Conservation (phyloP, 495 filamentous ascomycete genomes). For the Oidiodendron maius region DNA sequence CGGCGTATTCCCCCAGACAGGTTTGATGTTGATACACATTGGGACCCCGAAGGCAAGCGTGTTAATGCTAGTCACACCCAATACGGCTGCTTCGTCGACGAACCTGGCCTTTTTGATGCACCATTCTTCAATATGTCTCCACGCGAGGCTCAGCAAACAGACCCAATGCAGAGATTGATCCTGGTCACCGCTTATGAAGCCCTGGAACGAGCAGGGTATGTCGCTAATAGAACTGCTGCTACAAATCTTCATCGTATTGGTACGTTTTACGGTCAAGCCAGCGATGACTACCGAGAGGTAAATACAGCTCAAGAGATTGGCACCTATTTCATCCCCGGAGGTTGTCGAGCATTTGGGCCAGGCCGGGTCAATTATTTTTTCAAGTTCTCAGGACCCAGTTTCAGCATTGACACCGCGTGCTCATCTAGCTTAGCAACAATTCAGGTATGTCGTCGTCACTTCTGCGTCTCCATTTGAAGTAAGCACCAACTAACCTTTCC, state of each 20-base stretch:
- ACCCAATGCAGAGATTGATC: constrained; percentile 83
- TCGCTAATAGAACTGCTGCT: constrained; percentile 75
- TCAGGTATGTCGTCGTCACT: constrained; percentile 59
- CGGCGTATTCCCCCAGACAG: constrained; percentile 63
- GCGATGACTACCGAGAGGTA: constrained; percentile 86
- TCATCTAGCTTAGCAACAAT: constrained; percentile 62
- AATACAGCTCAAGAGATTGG: constrained; percentile 84
- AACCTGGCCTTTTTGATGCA: constrained; percentile 52
- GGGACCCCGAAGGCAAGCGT: constrained; percentile 66
- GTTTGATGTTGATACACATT: constrained; percentile 74
- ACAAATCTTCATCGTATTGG: constrained; percentile 80
- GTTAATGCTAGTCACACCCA: constrained; percentile 78
- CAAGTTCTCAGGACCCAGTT: constrained; percentile 78
- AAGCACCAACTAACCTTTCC: background rate
- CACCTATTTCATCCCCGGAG: constrained; percentile 88
- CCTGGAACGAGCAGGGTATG: constrained; percentile 75
- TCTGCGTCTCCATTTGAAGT: background rate
- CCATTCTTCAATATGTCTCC: constrained; percentile 96
- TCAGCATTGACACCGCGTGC: constrained; percentile 80
- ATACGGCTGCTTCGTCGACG: constrained; percentile 77
- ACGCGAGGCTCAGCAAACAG: constrained; percentile 81
- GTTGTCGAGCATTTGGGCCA: constrained; percentile 81
- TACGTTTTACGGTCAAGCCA: constrained; percentile 88
- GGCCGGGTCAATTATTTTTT: constrained; percentile 79
- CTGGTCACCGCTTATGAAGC: constrained; percentile 85